Evolutionary conservation across 2,329 filamentous ascomycete genomes (phyloP).

Genomic region (Exserohilum rostratum): DNA sequence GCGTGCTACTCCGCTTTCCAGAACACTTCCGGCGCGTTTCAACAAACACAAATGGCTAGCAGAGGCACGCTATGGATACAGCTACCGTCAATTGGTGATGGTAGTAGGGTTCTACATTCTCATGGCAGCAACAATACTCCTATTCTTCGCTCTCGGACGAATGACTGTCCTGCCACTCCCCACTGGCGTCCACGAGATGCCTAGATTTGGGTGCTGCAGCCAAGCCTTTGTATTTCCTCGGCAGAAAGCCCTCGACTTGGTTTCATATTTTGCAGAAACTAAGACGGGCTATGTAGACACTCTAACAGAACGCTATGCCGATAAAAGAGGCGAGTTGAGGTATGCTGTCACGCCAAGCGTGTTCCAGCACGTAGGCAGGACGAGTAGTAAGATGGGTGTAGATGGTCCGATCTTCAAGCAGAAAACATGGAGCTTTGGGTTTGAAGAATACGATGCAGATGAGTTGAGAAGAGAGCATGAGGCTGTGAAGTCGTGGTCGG

Average conservation of each 20-base stretch:
- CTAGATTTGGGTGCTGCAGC: constrained; percentile 52
- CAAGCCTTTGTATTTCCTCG: constrained; percentile 54
- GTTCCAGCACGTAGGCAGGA: constrained; percentile 54
- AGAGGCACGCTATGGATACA: neutral
- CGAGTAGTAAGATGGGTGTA: constrained; percentile 46
- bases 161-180: constrained; percentile 47
- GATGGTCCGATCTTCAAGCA: constrained; percentile 38
- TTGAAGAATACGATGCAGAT: constrained; percentile 41
- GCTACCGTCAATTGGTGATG: constrained; percentile 19
- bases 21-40: constrained; percentile 22
- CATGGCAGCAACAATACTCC: constrained; percentile 22
- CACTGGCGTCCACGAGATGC: constrained; percentile 49
- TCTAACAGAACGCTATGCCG: constrained; percentile 52
- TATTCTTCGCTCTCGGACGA: constrained; percentile 52
- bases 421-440: constrained; percentile 51
- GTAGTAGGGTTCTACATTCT: constrained; percentile 26
- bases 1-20: constrained; percentile 23
- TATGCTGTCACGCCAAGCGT: constrained; percentile 53
- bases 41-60: constrained; percentile 10
- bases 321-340: constrained; percentile 45
- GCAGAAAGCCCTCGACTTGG: constrained; percentile 29
- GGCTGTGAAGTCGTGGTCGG: neutral
- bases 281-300: constrained; percentile 49
- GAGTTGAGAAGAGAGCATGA: constrained; percentile 40
- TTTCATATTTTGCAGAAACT: constrained; percentile 42